phyloP scores from a whole-genome alignment of 306 rosid genomes.

The Cucumis cinereus region DNA sequence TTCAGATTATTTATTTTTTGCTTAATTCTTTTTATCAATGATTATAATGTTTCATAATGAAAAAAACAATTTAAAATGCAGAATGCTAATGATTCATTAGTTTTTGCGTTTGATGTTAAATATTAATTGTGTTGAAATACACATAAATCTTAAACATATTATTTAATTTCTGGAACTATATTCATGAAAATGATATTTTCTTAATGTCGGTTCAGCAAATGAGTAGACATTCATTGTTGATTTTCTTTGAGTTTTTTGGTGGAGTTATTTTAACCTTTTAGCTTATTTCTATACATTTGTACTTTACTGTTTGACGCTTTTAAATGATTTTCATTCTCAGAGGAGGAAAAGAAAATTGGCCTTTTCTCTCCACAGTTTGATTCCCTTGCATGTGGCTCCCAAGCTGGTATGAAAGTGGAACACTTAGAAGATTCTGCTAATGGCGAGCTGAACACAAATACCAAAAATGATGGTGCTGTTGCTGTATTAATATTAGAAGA shows the following conservation, averaged over 20 bases:
- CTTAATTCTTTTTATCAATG: background rate
- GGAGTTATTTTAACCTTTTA: background rate
- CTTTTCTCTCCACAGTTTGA: constrained; percentile 57
- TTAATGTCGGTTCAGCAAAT: background rate
- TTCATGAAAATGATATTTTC: background rate
- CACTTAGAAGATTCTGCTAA: constrained; percentile 20
- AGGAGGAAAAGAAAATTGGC: constrained; percentile 37
- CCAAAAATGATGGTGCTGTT: background rate
- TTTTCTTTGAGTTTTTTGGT: background rate
- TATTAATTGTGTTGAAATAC: background rate
- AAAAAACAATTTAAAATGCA: background rate
- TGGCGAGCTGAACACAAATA: constrained; percentile 14
- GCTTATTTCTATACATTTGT: background rate
- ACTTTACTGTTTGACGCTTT: background rate
- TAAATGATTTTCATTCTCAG: constrained; percentile 22
- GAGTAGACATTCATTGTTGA: background rate
- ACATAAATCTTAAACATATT: background rate
- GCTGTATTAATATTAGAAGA: constrained; percentile 10
- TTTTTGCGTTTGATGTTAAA: background rate
- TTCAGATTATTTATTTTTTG: background rate
- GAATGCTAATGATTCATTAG: background rate
- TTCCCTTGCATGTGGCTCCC: constrained; percentile 25
- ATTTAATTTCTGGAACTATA: background rate
- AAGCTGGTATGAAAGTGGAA: constrained; percentile 18
- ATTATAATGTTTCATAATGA: background rate